Base-by-base conservation (phyloP, 2,329 filamentous ascomycete genomes). In the Trichoderma sp. region DNA sequence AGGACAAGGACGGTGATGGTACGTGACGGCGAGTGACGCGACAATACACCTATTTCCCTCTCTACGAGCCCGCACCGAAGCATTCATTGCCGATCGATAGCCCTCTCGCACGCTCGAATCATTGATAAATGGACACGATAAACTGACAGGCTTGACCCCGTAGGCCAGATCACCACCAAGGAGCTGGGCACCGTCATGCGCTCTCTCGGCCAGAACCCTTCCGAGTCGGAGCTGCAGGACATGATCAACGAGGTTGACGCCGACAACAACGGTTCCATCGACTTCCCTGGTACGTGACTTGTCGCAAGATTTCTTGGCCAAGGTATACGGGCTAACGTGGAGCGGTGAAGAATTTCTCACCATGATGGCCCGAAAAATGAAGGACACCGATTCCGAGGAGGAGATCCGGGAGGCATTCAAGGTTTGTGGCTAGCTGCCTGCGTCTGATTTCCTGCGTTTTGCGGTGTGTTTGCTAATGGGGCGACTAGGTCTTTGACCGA, bases 341-440 rank as follows among this genome's bases (percentile, higher is more conserved):
- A 56, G 51, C 52, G 51, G 64, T 62, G 50, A 74, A 94, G 91
- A 95, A 77, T 95, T 95, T 80, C 83, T 95, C 68, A 95, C 91
- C 69, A 95, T 95, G 91, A 95, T 95, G 91, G 91, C 91, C 67
- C 88, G 91, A 75, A 95, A 95, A 83, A 95, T 95, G 91, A 94
- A 94, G 84, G 91, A 94, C 74, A 95, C 91, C 71, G 91, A 95
- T 76, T 94, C 91, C 56, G 91, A 95, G 80, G 91, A 95, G 81
- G 91, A 95, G 78, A 95, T 95, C 72, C 88, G 91, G 73, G 91
- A 94, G 78, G 91, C 91, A 15, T 94, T 94, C 86, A 93, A 93
- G 85, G 90, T 91, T 62, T 17, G 68, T 62, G 67, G 28, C 9
- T n/a, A 7, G 12, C 65, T 44, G 34, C 15, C n/a, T 3, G 5